Conservation (phyloP, 2,329 filamentous ascomycete species). For the Ascochyta fabae region DNA sequence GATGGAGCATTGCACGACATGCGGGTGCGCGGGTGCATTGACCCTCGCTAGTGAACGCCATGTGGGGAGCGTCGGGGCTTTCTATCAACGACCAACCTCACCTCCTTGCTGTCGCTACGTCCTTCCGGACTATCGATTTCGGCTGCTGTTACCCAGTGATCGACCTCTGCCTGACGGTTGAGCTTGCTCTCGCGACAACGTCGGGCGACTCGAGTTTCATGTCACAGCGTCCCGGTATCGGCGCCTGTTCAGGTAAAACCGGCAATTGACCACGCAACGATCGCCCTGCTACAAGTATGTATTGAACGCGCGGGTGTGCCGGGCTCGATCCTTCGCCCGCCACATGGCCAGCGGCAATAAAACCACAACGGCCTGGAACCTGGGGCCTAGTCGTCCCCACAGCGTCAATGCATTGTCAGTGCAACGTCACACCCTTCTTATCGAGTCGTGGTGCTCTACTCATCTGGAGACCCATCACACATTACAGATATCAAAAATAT, state of each 20-base stretch:
- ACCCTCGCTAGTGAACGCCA: constrained; percentile 14
- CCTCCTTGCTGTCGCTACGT: not conserved
- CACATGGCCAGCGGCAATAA: not conserved
- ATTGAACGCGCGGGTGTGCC: not conserved
- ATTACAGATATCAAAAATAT: too few species aligned
- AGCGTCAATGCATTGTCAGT: not conserved
- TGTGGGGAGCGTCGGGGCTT: constrained; percentile 14
- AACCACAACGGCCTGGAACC: not conserved
- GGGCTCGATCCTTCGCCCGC: not conserved
- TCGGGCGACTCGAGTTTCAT: constrained; percentile 1
- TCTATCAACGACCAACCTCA: constrained; percentile 20
- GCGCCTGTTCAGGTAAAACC: not conserved
- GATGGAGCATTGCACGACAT: constrained; percentile 16
- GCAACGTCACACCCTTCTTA: not conserved
- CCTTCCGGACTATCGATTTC: constrained; percentile 1
- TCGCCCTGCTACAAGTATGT: too few species aligned
- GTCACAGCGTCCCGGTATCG: constrained; percentile 7
- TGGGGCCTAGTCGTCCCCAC: not conserved
- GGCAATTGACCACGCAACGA: not conserved
- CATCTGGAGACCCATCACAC: too few species aligned
- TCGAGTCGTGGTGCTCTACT: too few species aligned
- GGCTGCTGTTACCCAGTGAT: not conserved
- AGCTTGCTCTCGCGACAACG: constrained; percentile 6
- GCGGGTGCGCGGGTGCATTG: constrained; percentile 1
- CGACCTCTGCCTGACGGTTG: constrained; percentile 1